These are phyloP conservation scores for barrel medic (Medicago truncatula) DNA, from an alignment of 306 rosid genomes.

Conservation along the genomic window MtrunA17r5.0-ANR NC_053044.1:50457001-50457500, in stretches of 20 bases:
- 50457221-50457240: slow-evolving; percentile 76
- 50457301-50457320: slow-evolving; percentile 77
- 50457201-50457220: not conserved
- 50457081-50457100: not conserved
- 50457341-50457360: slow-evolving; percentile 79
- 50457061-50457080: not conserved
- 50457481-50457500: not conserved
- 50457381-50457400: not conserved
- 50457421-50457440: not conserved
- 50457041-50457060: not conserved
- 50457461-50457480: not conserved
- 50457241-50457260: slow-evolving; percentile 80
- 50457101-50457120: slow-evolving; percentile 13
- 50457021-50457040: not conserved
- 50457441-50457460: no score
- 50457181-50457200: not conserved
- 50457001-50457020: slow-evolving; percentile 11
- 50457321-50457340: slow-evolving; percentile 74
- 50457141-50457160: slow-evolving; percentile 8
- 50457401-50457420: not conserved
- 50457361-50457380: not conserved
- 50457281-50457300: slow-evolving; percentile 75
- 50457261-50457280: slow-evolving; percentile 77
- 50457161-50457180: slow-evolving; percentile 1
- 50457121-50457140: slow-evolving; percentile 3